Base-by-base conservation (phyloP, 768 basidiomycete genomes). In the Boletus rubroflammeus region DNA sequence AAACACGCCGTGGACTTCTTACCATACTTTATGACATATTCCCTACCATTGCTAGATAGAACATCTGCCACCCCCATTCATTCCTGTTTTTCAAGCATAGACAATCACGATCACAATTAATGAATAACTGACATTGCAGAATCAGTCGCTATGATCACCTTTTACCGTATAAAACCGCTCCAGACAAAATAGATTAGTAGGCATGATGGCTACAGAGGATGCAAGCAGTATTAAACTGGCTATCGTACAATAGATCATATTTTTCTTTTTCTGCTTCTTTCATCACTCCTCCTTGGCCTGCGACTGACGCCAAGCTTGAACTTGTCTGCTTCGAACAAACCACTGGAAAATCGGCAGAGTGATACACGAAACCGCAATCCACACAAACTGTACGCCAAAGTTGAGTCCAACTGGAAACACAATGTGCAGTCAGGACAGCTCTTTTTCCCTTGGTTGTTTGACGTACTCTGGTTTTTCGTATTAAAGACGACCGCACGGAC, bases 401-500 rank as follows among this genome's bases (percentile, higher is more conserved):
- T 84, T 83, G 53, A 80, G 56, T 2, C 83, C 85, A 13, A 87
- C 85, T 85, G 53, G 6, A 51, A 58, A 43, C 9, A 51, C 10
- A 26, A 15, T 41, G 1, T 17, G 15, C 25, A 40, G 10, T 62
- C 35, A 54, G 56, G 13, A 14, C 17, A 34, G 10, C 31, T 15
- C 21, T 15, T 42, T 40, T 34, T 31, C 23, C 14, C 21, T 26
- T n/a, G 35, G n/a, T 1, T 6, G 5, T 36, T 13, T 29, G 10
- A 74, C 81, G 35, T 54, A 85, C 84, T 64, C 19, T 79, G 69
- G 55, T 85, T 84, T 62, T 80, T 81, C 3, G 85, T 86, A 35
- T 78, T 72, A 59, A 90, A 88, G n/a, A 85, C 66, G 51, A 90
- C 74, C 25, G 81, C 74, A 19, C 88, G 76, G 4, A 82, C 77